phyloP scores from a whole-genome alignment of 306 rosid species.

The peach (Prunus persica) region Prunus_persica_NCBIv2 NC_034012.1:11212501-11213000 shows the following conservation, averaged over 20 bases:
- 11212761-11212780: background rate
- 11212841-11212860: conserved; percentile 70
- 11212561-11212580: conserved; percentile 57
- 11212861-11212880: conserved; percentile 72
- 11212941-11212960: conserved; percentile 33
- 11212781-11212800: background rate
- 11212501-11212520: conserved; percentile 61
- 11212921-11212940: conserved; percentile 66
- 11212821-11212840: conserved; percentile 4
- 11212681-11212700: conserved; percentile 47
- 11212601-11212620: conserved; percentile 89
- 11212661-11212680: conserved; percentile 69
- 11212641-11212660: conserved; percentile 89
- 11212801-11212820: background rate
- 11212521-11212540: conserved; percentile 68
- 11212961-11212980: conserved; percentile 37
- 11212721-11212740: background rate
- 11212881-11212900: conserved; percentile 65
- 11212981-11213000: conserved; percentile 30
- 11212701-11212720: background rate
- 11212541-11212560: conserved; percentile 77
- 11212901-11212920: conserved; percentile 44
- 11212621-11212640: conserved; percentile 76
- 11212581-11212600: conserved; percentile 58
- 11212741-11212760: background rate